These are phyloP conservation scores for Pestalotiopsis sp. DNA, from an alignment of 2,329 filamentous ascomycete species.

Conservation along the genomic window DNA sequence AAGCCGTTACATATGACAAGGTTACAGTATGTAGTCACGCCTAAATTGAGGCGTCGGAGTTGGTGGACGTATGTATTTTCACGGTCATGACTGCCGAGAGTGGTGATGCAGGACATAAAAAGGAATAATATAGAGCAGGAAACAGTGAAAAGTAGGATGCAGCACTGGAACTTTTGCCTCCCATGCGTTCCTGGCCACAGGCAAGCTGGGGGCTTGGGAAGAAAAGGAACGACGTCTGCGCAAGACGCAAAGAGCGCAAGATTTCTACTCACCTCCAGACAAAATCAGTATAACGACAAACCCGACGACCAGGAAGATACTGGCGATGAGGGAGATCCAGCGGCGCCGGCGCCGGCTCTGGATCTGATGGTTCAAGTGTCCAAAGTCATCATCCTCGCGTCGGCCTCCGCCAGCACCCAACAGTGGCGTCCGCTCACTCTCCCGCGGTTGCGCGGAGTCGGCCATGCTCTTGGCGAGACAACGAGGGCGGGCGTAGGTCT, in stretches of 20 bases:
- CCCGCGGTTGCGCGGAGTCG: background rate
- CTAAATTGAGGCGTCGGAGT: too few relatives aligned
- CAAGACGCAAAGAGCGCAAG: background rate
- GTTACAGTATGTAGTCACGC: too few relatives aligned
- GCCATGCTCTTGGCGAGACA: background rate
- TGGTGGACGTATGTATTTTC: background rate
- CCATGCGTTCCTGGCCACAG: background rate
- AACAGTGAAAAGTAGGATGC: background rate
- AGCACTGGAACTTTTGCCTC: background rate
- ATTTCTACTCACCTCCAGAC: constrained; percentile 27
- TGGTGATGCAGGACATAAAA: background rate
- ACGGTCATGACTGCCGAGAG: background rate
- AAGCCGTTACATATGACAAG: background rate
- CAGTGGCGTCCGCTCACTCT: constrained; percentile 9
- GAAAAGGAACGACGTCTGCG: background rate
- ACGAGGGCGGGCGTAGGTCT: background rate
- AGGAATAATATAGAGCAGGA: background rate
- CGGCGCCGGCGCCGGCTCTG: constrained; percentile 28
- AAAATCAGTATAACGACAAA: constrained; percentile 31
- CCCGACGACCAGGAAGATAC: constrained; percentile 26
- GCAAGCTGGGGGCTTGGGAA: background rate
- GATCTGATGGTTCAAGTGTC: constrained; percentile 18
- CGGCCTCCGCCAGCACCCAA: background rate
- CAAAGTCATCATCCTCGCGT: constrained; percentile 3
- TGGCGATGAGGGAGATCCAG: constrained; percentile 31